Base-by-base conservation (phyloP, 208 protist species). In the Trypanosomatidae sp. region DNA sequence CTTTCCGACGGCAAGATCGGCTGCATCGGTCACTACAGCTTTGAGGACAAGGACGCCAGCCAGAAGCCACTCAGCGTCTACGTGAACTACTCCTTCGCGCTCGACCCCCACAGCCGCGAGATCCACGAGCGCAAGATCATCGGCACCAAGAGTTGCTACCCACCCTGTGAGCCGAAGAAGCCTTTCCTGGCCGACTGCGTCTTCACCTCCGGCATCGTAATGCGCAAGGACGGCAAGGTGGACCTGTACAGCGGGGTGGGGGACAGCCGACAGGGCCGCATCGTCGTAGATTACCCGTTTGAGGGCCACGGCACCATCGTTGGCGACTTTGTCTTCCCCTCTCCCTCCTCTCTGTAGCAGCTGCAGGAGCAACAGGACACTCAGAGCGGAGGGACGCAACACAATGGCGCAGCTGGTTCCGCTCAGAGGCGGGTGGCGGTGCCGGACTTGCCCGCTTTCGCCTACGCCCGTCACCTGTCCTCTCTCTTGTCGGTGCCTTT, bases 241-340 rank as follows among this genome's bases (percentile, higher is more conserved):
- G 82, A 92, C 50, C 62, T 92, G 43, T 92, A 92, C 80, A 89
- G 84, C 64, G 84, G 87, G 9, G 58, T 92, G 3, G 87, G 87
- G 13, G 87, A 92, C 67, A 85, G 79, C 25, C 60, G 66, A 46
- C 77, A 88, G 66, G 87, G 84, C 4, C 87, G 87, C 69, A 88
- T 91, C 64, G 83, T 77, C 64, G 89, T 91, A 55, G 87, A 91
- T 66, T 87, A 91, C 71, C 87, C 84, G 0, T 91, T 91, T 64
- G 79, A 91, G 74, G 83, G 86, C 12, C 70, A 85, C 59, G 83
- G 86, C 30, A 71, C 76, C 15, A 52, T 72, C 17, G 62, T 83
- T 9, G 59, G 81, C 25, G 43, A 71, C 22, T 69, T 84, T 5
- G 50, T 50, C 33, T 88, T 85, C 43, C 64, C 47, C 25, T 33